Evolutionary conservation across 805 yeast genomes (phyloP).

Genomic region (Candida germanica): DNA sequence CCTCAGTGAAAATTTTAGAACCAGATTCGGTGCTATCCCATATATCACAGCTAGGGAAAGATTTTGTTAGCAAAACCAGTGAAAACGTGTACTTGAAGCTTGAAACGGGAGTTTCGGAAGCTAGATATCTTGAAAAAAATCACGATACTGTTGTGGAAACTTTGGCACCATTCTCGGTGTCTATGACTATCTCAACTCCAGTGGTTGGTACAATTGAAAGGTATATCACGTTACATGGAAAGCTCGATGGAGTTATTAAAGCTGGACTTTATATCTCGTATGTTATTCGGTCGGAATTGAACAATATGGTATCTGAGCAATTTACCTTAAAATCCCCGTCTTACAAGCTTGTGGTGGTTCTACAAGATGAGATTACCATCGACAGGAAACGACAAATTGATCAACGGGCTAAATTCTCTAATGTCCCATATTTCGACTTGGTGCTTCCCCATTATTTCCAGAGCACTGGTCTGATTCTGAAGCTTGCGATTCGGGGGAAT

Average conservation of each 20-base stretch:
- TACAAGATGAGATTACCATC: slow-evolving; percentile 3
- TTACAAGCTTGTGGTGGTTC: slow-evolving; percentile 2
- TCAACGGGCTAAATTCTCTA: slow-evolving; percentile 10
- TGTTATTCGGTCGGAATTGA: slow-evolving; percentile 22
- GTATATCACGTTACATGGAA: slow-evolving; percentile 29
- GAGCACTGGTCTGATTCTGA: slow-evolving; percentile 5
- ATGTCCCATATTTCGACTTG: slow-evolving; percentile 4
- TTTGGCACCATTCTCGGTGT: slow-evolving; percentile 20
- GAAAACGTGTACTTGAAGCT: slow-evolving; percentile 11
- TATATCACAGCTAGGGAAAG: slow-evolving; percentile 3
- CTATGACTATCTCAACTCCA: slow-evolving; percentile 18
- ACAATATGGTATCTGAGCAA: slow-evolving; percentile 21
- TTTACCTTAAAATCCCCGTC: slow-evolving; percentile 26
- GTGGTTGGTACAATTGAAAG: slow-evolving; percentile 29
- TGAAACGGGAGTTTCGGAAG: slow-evolving; percentile 23
- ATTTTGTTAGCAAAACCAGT: slow-evolving; percentile 1
- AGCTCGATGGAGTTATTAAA: slow-evolving; percentile 17
- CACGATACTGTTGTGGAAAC: slow-evolving; percentile 9
- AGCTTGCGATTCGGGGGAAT: slow-evolving; percentile 17
- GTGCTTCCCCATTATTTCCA: slow-evolving; percentile 6
- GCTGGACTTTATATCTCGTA: slow-evolving; percentile 26
- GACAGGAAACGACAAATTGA: slow-evolving; percentile 12
- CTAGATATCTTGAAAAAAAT: slow-evolving; percentile 18
- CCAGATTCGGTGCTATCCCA: slow-evolving; percentile 1
- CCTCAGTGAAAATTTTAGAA: too few relatives aligned